These are phyloP conservation scores for Pseudomonodictys pantanalensis DNA, from an alignment of 495 filamentous ascomycete species.

Conservation along the genomic window DNA sequence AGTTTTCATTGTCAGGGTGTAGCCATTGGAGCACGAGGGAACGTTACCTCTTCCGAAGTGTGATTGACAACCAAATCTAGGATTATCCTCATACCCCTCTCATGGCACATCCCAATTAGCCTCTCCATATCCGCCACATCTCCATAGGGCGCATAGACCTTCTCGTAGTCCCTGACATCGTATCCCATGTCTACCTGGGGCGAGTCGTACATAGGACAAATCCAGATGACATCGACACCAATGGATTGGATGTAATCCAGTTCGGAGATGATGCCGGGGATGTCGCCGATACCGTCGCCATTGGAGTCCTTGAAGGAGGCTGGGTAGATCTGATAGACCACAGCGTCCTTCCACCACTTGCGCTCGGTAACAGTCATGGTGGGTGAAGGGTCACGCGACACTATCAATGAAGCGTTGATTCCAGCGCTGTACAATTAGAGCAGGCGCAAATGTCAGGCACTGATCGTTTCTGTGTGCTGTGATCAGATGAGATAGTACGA, in stretches of 20 bases:
- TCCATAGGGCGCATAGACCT: constrained; percentile 34
- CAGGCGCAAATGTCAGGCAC: too few relatives aligned
- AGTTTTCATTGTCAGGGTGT: neutral
- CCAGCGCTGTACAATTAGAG: too few relatives aligned
- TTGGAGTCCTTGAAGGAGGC: constrained; percentile 37
- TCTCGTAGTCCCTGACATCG: constrained; percentile 37
- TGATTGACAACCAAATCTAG: constrained; percentile 39
- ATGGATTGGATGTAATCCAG: constrained; percentile 37
- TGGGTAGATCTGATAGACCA: constrained; percentile 42
- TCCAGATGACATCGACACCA: constrained; percentile 37
- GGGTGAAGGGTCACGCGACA: neutral
- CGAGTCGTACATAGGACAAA: constrained; percentile 36
- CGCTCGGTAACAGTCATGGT: constrained; percentile 16
- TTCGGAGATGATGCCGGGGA: constrained; percentile 25
- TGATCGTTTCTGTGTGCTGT: too few relatives aligned
- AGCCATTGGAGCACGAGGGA: neutral
- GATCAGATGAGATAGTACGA: too few relatives aligned
- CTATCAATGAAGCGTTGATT: too few relatives aligned
- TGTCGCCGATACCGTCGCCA: constrained; percentile 28
- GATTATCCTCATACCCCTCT: constrained; percentile 32
- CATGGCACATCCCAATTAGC: constrained; percentile 32
- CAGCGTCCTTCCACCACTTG: constrained; percentile 36
- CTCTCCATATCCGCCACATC: constrained; percentile 35
- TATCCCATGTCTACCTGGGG: constrained; percentile 41
- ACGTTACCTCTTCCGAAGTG: constrained; percentile 28